Base-by-base conservation (phyloP, 75 land plant species). In the Cupressus sempervirens region DNA sequence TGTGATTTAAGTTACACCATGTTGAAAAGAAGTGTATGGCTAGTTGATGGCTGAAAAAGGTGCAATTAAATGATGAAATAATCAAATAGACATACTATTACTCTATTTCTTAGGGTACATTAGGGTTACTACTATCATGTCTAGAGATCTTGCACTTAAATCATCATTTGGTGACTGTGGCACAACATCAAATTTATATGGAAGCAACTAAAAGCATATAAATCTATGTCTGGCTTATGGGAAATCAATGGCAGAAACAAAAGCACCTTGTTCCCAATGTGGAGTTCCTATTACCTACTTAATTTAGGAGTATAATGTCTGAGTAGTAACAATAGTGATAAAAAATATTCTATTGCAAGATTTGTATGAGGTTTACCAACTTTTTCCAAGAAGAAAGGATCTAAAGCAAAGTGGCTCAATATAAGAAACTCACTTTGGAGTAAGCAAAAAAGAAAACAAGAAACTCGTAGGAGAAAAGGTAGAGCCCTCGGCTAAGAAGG, bases 291-390 rank as follows among this genome's bases (percentile, higher is more conserved):
- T 98, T 84, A 89, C 94, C 54, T 89, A 92, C 12, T 90, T 98
- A 81, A 93, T 98, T 83, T 88, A 98, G 99, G 99, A 98, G 84
- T 98, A 93, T 82, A 93, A 93, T 87, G 98, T 98, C 36, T 88
- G 94, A 15, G 88, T 94, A 87, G 88, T 76, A 82, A 88, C 43
- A 86, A 53, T 43, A 77, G 46, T 20, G 93, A 91, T 79, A 98
- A 98, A 91, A 88, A 84, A 82, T 91, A 88, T 86, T 96, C 85
- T 79, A 92, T 98, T 85, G 97, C 93, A n/a, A 90, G 97, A 80
- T 98, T 98, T 89, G 85, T 85, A 52, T 88, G 88, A 74, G 98
- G 97, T 38, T 79, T 98, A 73, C 99, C 99, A 11, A 68, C 82
- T 18, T 98, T 98, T 82, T 94, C 99, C 8, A 97, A 90, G 92